phyloP scores from a whole-genome alignment of 2,329 filamentous ascomycete genomes.

The Metarhizium sp. region DNA sequence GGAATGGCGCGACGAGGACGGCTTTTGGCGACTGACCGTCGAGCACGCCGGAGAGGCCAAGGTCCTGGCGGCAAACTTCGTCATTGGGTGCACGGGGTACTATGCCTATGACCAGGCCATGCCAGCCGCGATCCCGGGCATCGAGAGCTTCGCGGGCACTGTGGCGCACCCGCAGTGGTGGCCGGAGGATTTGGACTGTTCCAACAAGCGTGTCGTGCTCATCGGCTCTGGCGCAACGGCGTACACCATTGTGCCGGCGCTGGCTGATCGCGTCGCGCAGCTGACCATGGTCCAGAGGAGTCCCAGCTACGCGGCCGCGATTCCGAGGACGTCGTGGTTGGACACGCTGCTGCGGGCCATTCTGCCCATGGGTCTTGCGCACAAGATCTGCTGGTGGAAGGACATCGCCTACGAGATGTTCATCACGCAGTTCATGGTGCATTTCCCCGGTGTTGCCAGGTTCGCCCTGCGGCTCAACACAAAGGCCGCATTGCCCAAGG shows the following conservation, averaged over 20 bases:
- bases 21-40: constrained; percentile 45
- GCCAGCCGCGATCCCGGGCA: constrained; percentile 51
- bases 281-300: constrained; percentile 78
- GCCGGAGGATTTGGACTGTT: constrained; percentile 58
- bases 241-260: constrained; percentile 62
- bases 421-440: constrained; percentile 22
- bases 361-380: constrained; percentile 37
- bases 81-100: constrained; percentile 55
- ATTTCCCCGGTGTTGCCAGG: constrained; percentile 15
- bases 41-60: constrained; percentile 17
- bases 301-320: constrained; percentile 58
- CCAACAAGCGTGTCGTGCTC: constrained; percentile 58
- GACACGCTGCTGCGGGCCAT: constrained; percentile 28
- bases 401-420: constrained; percentile 36
- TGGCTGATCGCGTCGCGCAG: constrained; percentile 53
- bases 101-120: constrained; percentile 62
- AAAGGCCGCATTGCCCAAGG: constrained; percentile 40
- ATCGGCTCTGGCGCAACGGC: constrained; percentile 75
- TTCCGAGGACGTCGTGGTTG: constrained; percentile 31
- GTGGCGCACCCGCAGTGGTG: constrained; percentile 68
- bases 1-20: constrained; percentile 45
- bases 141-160: constrained; percentile 55
- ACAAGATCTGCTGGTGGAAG: constrained; percentile 39
- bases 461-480: constrained; percentile 31
- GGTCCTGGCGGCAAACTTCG: constrained; percentile 38